These are phyloP conservation scores for Teunomyces funiuensis DNA, from an alignment of 805 yeast species.

Conservation along the genomic window DNA sequence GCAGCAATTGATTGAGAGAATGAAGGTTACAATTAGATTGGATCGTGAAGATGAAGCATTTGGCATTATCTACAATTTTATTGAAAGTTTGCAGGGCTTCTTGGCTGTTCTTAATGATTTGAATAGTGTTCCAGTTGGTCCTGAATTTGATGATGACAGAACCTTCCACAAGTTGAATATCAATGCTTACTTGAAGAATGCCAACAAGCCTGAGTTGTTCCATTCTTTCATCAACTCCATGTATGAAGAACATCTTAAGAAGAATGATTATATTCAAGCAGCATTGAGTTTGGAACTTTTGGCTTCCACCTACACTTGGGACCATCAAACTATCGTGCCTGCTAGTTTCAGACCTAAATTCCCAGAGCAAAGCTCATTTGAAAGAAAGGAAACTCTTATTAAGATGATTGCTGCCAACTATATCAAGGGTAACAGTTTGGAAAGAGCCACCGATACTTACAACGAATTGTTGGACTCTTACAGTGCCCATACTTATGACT, in stretches of 20 bases:
- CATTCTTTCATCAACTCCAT: constrained; percentile 76
- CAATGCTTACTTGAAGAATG: constrained; percentile 72
- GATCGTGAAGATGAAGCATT: constrained; percentile 68
- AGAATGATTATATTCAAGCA: constrained; percentile 73
- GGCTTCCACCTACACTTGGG: constrained; percentile 78
- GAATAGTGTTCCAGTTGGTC: constrained; percentile 72
- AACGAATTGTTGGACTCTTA: constrained; percentile 77
- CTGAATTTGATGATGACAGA: constrained; percentile 85
- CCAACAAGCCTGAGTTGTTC: constrained; percentile 75
- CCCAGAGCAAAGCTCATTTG: constrained; percentile 80
- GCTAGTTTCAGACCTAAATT: constrained; percentile 63
- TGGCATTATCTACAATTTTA: constrained; percentile 46
- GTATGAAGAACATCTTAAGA: constrained; percentile 60
- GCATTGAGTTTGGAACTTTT: constrained; percentile 76
- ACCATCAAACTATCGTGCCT: constrained; percentile 54
- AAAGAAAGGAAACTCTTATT: constrained; percentile 71
- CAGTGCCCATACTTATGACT: constrained; percentile 69
- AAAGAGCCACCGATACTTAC: constrained; percentile 75
- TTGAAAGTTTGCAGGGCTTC: constrained; percentile 59
- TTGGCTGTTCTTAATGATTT: constrained; percentile 64
- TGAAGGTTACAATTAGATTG: constrained; percentile 50
- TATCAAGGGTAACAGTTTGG: constrained; percentile 68
- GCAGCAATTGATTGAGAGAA: constrained; percentile 47
- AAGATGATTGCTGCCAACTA: constrained; percentile 71
- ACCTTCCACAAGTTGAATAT: constrained; percentile 76